Conservation (phyloP, 1,284 basidiomycete genomes). For the Taiwanofungus camphoratus region DNA sequence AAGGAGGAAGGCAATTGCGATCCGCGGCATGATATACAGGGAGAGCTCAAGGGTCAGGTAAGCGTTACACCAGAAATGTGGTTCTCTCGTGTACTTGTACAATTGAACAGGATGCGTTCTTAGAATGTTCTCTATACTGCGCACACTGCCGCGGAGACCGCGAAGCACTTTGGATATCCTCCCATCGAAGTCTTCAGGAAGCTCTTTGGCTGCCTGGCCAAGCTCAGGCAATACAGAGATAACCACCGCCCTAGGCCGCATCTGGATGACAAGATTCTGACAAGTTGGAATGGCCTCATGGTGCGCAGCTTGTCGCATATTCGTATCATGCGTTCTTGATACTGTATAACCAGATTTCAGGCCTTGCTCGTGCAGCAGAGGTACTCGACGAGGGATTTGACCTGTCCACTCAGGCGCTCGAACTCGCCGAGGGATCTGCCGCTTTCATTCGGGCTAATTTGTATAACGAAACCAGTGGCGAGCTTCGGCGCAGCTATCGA, state of each 20-base stretch:
- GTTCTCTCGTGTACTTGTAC: not conserved
- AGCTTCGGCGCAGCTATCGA: slow-evolving; percentile 22
- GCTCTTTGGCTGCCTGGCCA: slow-evolving; percentile 18
- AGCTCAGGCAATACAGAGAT: slow-evolving; percentile 30
- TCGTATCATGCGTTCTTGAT: not conserved
- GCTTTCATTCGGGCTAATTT: slow-evolving; percentile 17
- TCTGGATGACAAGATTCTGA: slow-evolving; percentile 41
- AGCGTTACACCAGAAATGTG: not conserved
- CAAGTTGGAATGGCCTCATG: slow-evolving; percentile 42
- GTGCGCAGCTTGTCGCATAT: slow-evolving; percentile 18
- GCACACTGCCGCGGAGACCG: slow-evolving; percentile 21
- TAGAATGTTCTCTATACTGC: slow-evolving; percentile 25
- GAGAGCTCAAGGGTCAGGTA: slow-evolving; percentile 31
- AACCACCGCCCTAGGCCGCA: slow-evolving; percentile 34
- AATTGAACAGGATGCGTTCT: not conserved
- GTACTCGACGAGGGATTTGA: slow-evolving; percentile 10
- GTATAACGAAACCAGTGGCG: slow-evolving; percentile 19
- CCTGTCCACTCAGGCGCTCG: slow-evolving; percentile 9
- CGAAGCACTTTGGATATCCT: slow-evolving; percentile 14
- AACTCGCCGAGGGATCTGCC: slow-evolving; percentile 20
- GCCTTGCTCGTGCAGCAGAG: slow-evolving; percentile 20
- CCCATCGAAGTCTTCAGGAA: slow-evolving; percentile 21
- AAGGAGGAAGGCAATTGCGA: slow-evolving; percentile 36
- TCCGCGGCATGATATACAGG: slow-evolving; percentile 33
- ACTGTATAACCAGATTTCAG: slow-evolving; percentile 21